Conservation (phyloP, 176 grass and related monocot genomes). For the Aegilops sharonensis region DNA sequence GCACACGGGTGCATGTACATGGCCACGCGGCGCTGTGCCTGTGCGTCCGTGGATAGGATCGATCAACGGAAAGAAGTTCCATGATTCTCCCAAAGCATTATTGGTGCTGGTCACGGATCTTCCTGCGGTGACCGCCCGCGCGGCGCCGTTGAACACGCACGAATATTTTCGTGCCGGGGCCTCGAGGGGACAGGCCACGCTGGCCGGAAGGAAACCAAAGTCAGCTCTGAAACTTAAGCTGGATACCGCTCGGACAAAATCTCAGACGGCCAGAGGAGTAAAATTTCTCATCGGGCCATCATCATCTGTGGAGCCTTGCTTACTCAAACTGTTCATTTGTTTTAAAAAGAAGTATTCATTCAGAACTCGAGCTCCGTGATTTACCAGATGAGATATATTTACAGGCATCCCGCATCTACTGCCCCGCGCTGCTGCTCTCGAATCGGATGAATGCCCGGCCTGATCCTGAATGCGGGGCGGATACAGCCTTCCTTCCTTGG, state of each 20-base stretch:
- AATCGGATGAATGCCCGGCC: background rate
- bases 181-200: conserved; percentile 25
- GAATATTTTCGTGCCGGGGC: background rate
- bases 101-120: background rate
- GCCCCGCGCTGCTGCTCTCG: background rate
- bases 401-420: background rate
- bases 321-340: background rate
- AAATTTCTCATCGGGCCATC: background rate
- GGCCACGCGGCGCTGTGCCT: background rate
- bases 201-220: conserved; percentile 9
- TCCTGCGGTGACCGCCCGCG: background rate
- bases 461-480: background rate
- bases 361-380: background rate
- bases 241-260: background rate
- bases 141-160: background rate
- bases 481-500: background rate
- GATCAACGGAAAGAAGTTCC: background rate
- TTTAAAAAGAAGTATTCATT: no score
- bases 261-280: background rate
- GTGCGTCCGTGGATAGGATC: background rate
- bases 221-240: background rate
- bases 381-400: background rate
- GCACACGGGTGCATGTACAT: background rate
- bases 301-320: background rate
- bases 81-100: background rate